Evolutionary conservation across 306 rosid genomes (phyloP).

Genomic region (Dalbergia oliveri): DNA sequence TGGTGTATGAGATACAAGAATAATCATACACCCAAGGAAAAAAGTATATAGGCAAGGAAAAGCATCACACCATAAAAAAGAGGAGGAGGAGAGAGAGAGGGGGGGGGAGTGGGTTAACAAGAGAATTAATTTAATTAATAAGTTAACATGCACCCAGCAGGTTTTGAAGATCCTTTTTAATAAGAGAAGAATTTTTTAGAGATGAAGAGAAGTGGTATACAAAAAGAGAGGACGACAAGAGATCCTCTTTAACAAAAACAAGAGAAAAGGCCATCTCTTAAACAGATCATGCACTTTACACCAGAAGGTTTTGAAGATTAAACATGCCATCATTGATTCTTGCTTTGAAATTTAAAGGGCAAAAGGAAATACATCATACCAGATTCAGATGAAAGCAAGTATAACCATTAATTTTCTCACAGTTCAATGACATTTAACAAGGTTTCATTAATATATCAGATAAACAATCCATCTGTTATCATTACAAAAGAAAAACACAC

Average conservation of each 20-base stretch:
- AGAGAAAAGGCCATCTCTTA: too few species aligned
- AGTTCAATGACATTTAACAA: slow-evolving; percentile 6
- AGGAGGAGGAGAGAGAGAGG: too few species aligned
- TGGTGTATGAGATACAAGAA: slow-evolving; percentile 35
- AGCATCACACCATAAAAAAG: too few species aligned
- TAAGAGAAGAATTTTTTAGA: too few species aligned
- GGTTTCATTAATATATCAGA: slow-evolving; percentile 34
- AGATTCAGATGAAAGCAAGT: slow-evolving; percentile 33
- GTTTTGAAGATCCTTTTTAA: not conserved
- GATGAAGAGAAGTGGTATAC: too few species aligned
- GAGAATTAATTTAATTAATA: not conserved
- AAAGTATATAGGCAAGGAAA: too few species aligned
- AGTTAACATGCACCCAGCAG: slow-evolving; percentile 3
- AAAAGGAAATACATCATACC: not conserved
- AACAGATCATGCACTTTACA: too few species aligned
- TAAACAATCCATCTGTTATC: slow-evolving; percentile 23
- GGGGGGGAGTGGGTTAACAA: not conserved
- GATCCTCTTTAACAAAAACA: too few species aligned
- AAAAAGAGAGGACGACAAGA: too few species aligned
- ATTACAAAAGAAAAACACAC: slow-evolving; percentile 49
- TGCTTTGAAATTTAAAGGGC: too few species aligned
- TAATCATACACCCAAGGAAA: not conserved
- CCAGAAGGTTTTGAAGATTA: not conserved
- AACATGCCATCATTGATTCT: slow-evolving; percentile 5
- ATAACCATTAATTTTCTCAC: slow-evolving; percentile 31